Percentiles rank a stretch among this genome's conserved stretches.
Conservation (phyloP, 805 yeast genomes). For the Kodamaea lidongshanica region DNA sequence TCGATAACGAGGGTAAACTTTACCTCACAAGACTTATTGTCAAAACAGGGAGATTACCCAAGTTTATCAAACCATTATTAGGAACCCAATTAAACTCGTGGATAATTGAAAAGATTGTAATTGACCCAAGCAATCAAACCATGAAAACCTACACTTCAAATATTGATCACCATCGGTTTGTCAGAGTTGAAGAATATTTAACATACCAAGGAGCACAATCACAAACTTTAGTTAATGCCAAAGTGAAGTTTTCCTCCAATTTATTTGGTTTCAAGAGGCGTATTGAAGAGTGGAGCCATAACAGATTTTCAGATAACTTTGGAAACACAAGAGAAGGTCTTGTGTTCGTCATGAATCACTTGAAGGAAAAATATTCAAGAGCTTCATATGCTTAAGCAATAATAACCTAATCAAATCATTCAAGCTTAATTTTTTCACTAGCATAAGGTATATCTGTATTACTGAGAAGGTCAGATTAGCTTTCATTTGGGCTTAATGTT, state of each 20-base stretch:
- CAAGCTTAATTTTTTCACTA: no score
- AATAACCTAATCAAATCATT: no score
- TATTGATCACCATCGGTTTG: slow-evolving; percentile 73
- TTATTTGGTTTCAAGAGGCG: slow-evolving; percentile 61
- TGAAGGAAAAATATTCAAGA: slow-evolving; percentile 28
- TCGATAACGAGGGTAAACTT: slow-evolving; percentile 59
- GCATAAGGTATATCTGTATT: no score
- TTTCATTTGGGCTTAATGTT: no score
- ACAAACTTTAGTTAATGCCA: slow-evolving; percentile 45
- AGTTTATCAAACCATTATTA: slow-evolving; percentile 69
- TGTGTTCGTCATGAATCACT: slow-evolving; percentile 66
- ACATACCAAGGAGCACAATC: slow-evolving; percentile 8
- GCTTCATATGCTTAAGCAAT: no score
- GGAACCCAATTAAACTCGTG: slow-evolving; percentile 62
- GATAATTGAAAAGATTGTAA: slow-evolving; percentile 73
- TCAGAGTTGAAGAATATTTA: slow-evolving; percentile 74
- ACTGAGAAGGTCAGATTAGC: no score
- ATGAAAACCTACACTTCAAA: slow-evolving; percentile 73
- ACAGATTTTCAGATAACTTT: slow-evolving; percentile 62
- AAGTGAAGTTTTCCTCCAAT: slow-evolving; percentile 67
- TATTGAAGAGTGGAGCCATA: slow-evolving; percentile 78
- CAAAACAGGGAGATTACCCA: slow-evolving; percentile 76
- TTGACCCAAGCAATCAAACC: slow-evolving; percentile 52
- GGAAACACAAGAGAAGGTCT: slow-evolving; percentile 65
- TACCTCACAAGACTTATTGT: slow-evolving; percentile 67